A percentile compares a stretch with the other conserved stretches of the same genome.
Conservation (phyloP, 805 yeast genomes). For the Myxozyma geophila region DNA sequence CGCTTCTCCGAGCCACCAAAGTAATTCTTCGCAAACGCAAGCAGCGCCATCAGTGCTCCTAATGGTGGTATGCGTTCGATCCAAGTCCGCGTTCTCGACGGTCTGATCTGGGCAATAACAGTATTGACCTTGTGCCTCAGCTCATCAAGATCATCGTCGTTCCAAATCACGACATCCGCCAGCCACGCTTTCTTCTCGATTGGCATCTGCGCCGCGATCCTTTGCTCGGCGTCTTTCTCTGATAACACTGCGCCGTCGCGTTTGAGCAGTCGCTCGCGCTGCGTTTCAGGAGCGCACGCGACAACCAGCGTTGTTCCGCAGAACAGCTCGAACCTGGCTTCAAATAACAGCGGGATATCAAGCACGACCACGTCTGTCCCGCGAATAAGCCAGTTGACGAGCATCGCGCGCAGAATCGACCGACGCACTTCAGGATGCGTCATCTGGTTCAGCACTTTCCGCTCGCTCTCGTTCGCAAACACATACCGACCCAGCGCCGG, state of each 20-base stretch:
- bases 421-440: conserved; percentile 86
- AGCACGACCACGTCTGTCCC: conserved; percentile 67
- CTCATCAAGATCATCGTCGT: conserved; percentile 54
- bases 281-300: conserved; percentile 60
- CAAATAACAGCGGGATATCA: conserved; percentile 91
- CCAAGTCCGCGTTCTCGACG: conserved; percentile 34
- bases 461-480: conserved; percentile 61
- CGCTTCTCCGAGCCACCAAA: conserved; percentile 5
- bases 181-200: conserved; percentile 57
- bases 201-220: conserved; percentile 80
- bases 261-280: conserved; percentile 62
- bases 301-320: conserved; percentile 79
- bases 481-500: conserved; percentile 76
- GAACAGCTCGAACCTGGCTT: conserved; percentile 66
- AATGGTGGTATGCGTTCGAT: conserved; percentile 47
- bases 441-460: conserved; percentile 66
- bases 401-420: conserved; percentile 63
- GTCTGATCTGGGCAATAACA: conserved; percentile 10
- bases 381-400: conserved; percentile 57
- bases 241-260: conserved; percentile 69
- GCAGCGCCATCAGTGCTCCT: conserved; percentile 41
- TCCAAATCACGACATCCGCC: conserved; percentile 73
- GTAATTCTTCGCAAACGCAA: conserved; percentile 10
- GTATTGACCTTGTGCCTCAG: conserved; percentile 12
- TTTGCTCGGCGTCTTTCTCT: conserved; percentile 65